Conservation (phyloP, 306 rosid species). For the Cicer judaicum region DNA sequence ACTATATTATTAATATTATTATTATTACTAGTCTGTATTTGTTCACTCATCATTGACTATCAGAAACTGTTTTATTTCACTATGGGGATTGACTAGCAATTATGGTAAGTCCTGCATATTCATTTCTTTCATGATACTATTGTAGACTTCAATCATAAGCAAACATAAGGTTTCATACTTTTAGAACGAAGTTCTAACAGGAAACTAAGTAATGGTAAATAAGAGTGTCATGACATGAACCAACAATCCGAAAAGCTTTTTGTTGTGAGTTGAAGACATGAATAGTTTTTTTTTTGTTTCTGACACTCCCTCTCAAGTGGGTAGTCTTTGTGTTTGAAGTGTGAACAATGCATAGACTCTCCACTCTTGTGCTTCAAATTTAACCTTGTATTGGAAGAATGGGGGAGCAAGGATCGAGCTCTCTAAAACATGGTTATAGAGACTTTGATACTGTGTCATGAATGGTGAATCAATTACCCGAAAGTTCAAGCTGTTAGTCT, state of each 20-base stretch:
- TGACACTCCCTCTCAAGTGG: neutral
- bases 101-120: conserved; percentile 24
- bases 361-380: conserved; percentile 10
- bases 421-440: neutral
- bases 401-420: conserved; percentile 1
- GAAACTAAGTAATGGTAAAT: conserved; percentile 25
- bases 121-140: conserved; percentile 25
- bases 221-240: neutral
- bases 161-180: conserved; percentile 19
- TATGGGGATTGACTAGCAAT: conserved; percentile 36
- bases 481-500: neutral
- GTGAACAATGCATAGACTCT: neutral
- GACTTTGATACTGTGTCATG: neutral
- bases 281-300: neutral
- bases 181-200: conserved; percentile 15
- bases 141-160: conserved; percentile 27
- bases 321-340: conserved; percentile 1
- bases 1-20: neutral
- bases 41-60: conserved; percentile 27
- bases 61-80: conserved; percentile 41
- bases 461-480: conserved; percentile 4
- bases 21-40: conserved; percentile 32
- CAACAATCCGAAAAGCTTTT: neutral
- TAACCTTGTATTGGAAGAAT: neutral
- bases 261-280: neutral